phyloP scores from a whole-genome alignment of 768 basidiomycete genomes.

The Hydnum rufescens region DNA sequence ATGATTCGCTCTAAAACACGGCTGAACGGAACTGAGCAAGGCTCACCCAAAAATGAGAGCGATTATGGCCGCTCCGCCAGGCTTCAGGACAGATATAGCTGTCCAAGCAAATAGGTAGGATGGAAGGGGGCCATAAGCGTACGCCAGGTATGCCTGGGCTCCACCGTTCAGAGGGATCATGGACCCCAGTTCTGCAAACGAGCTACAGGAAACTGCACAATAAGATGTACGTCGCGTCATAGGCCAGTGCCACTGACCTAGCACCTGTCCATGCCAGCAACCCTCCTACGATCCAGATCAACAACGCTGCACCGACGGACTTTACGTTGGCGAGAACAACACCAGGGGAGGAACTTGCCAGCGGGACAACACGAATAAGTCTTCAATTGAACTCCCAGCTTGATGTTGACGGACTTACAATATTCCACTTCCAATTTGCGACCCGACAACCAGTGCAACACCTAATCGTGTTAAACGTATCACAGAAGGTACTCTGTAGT shows the following conservation, averaged over 20 bases:
- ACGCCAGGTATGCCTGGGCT: slow-evolving; percentile 68
- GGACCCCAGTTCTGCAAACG: slow-evolving; percentile 79
- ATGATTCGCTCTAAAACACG: background rate
- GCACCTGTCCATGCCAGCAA: slow-evolving; percentile 89
- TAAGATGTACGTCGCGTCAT: background rate
- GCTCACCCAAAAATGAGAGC: slow-evolving; percentile 54
- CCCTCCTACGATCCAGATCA: slow-evolving; percentile 71
- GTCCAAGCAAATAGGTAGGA: slow-evolving; percentile 95
- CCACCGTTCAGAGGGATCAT: slow-evolving; percentile 64
- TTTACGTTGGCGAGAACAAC: slow-evolving; percentile 76
- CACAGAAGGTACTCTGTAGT: background rate
- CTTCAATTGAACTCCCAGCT: background rate
- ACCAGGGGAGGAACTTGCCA: slow-evolving; percentile 83
- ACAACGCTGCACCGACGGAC: slow-evolving; percentile 73
- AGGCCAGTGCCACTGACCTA: slow-evolving; percentile 13
- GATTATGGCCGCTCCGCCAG: slow-evolving; percentile 72
- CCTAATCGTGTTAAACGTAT: slow-evolving; percentile 24
- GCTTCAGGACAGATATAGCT: slow-evolving; percentile 71
- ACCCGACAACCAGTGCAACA: slow-evolving; percentile 67
- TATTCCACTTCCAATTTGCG: slow-evolving; percentile 83
- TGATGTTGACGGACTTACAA: slow-evolving; percentile 37
- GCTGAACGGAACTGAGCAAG: background rate
- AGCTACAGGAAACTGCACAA: slow-evolving; percentile 25
- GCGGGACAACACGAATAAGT: background rate
- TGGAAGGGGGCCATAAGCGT: slow-evolving; percentile 68